These are phyloP conservation scores for Aspergillus ruber DNA, from an alignment of 2,329 filamentous ascomycete species.

Conservation along the genomic window DNA sequence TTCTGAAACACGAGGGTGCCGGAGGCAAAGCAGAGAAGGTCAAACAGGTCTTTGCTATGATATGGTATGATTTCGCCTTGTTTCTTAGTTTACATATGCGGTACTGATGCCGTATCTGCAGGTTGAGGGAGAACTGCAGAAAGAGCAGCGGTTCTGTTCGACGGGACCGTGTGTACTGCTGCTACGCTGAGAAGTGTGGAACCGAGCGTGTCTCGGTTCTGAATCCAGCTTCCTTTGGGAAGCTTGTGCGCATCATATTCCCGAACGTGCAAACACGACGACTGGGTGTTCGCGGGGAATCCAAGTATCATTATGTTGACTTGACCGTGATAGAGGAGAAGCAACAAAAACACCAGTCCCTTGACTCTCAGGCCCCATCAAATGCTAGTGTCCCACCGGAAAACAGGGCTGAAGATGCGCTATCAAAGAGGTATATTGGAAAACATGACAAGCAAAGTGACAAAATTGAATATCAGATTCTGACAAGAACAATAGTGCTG, in stretches of 20 bases:
- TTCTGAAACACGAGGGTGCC: constrained; percentile 44
- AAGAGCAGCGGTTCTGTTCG: constrained; percentile 64
- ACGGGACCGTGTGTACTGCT: constrained; percentile 86
- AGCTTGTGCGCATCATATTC: constrained; percentile 92
- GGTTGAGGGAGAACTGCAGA: constrained; percentile 43
- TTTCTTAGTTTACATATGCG: neutral
- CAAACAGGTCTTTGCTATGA: constrained; percentile 48
- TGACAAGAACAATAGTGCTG: constrained; percentile 17
- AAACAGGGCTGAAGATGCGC: constrained; percentile 18
- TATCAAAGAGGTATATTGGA: constrained; percentile 24
- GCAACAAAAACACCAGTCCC: constrained; percentile 26
- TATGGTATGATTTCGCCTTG: constrained; percentile 35
- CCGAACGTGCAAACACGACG: constrained; percentile 88
- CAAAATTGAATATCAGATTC: neutral
- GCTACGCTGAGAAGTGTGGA: constrained; percentile 87
- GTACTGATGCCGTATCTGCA: constrained; percentile 15
- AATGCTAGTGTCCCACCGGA: constrained; percentile 18
- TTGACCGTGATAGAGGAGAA: constrained; percentile 43
- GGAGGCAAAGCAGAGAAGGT: constrained; percentile 47
- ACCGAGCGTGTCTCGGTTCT: constrained; percentile 90
- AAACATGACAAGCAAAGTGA: neutral
- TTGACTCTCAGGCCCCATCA: constrained; percentile 20
- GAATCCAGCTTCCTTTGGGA: constrained; percentile 96
- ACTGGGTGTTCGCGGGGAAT: constrained; percentile 88
- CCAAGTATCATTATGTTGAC: constrained; percentile 86